Conservation (phyloP, 441 rosid genomes). For the Populus trichocarpa region DNA sequence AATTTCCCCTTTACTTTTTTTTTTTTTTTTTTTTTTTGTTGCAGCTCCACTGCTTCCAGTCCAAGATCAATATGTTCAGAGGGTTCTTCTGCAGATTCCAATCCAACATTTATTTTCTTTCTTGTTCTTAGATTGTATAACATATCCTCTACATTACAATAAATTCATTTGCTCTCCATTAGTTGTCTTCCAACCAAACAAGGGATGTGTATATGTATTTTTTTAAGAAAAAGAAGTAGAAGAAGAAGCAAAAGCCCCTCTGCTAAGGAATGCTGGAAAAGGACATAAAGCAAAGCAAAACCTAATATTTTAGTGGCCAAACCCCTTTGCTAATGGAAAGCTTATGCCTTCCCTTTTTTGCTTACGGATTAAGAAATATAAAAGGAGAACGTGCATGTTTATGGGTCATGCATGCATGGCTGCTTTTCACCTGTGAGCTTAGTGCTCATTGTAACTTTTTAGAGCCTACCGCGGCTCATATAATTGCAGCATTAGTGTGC, state of each 20-base stretch:
- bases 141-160: background rate
- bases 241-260: background rate
- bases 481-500: background rate
- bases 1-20: background rate
- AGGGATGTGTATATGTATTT: too few species aligned
- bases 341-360: background rate
- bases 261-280: background rate
- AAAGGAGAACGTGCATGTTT: background rate
- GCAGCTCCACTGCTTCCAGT: background rate
- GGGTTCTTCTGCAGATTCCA: background rate
- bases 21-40: too few species aligned
- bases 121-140: background rate
- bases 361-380: background rate
- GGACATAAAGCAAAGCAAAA: background rate
- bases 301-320: background rate
- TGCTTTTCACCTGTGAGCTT: background rate
- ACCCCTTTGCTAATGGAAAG: background rate
- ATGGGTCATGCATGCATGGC: background rate
- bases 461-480: background rate
- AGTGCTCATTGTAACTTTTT: background rate
- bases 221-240: background rate
- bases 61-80: too few species aligned
- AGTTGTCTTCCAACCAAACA: background rate
- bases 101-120: background rate
- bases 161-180: background rate